Evolutionary conservation across 805 yeast species (phyloP).

Genomic region (Cyberlindnera galapagoensis): DNA sequence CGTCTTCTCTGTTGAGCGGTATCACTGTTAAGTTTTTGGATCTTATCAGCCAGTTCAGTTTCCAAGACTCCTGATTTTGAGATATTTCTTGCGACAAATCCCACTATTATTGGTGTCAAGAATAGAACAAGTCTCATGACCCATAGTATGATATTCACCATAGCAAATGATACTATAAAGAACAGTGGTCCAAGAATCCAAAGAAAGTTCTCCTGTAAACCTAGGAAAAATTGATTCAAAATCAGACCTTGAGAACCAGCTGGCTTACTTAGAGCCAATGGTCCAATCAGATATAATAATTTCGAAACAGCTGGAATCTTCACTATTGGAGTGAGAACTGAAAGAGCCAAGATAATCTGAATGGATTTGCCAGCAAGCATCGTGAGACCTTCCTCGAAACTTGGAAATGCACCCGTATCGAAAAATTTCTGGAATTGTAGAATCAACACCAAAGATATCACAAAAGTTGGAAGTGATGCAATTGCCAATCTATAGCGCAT

Average conservation of each 20-base stretch:
- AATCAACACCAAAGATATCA: constrained; percentile 44
- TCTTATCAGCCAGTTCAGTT: not conserved
- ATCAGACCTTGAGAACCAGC: constrained; percentile 36
- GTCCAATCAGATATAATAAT: constrained; percentile 42
- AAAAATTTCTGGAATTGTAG: constrained; percentile 48
- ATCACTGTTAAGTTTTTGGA: constrained; percentile 3
- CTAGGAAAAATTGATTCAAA: constrained; percentile 58
- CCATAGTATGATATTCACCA: constrained; percentile 33
- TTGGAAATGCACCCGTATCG: constrained; percentile 32
- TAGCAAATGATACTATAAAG: constrained; percentile 36
- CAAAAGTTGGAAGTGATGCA: constrained; percentile 61
- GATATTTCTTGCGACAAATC: too few relatives aligned
- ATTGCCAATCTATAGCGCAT: constrained; percentile 72
- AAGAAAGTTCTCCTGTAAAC: constrained; percentile 50
- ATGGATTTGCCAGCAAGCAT: constrained; percentile 27
- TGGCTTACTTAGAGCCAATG: constrained; percentile 42
- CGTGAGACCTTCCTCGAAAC: constrained; percentile 41
- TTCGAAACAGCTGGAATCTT: constrained; percentile 30
- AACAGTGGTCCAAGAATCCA: constrained; percentile 58
- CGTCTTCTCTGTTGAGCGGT: constrained; percentile 13
- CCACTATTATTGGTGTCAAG: constrained; percentile 1
- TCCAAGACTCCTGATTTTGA: too few relatives aligned
- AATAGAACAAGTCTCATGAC: constrained; percentile 2
- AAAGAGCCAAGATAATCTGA: constrained; percentile 21
- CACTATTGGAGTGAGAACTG: constrained; percentile 34